Evolutionary conservation across 2,329 filamentous ascomycete genomes (phyloP), one percentile per base, ranked within the genome.

Genomic region (Fusarium sp.): DNA sequence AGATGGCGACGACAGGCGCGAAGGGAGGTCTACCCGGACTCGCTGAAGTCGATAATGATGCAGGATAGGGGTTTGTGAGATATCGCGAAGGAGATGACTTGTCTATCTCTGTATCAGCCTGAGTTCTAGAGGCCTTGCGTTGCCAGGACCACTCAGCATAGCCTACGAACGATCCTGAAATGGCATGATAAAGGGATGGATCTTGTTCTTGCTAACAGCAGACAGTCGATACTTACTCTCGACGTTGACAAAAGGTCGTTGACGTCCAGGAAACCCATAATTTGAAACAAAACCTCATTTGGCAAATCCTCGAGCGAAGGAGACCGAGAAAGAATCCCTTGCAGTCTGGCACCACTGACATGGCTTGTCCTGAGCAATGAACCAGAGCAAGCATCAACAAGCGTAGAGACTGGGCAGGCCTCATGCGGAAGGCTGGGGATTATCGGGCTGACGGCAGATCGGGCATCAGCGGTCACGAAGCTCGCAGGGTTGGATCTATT

Each of bases 51-150:
- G 89, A 66, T 85, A 81, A 52, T 80, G 80, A 74, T 91, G 90
- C 17, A 92, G 80, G 54, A 91, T 82, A n/a, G 90, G 90, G 40
- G 89, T 83, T 41, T 88, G 81, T 23, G 87, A 88, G 47, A 92
- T 83, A 41, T 78, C 76, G 66, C 90, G 88, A 50, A 93, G 82
- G 61, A 84, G 84, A 74, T 86, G 90, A 62, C 83, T 89, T 37
- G 85, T 86, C 88, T 90, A 47, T 27, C 40, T 57, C 45, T 47
- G 35, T 37, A 70, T 73, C 54, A 72, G 72, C 69, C 52, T 54
- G 27, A 41, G 37, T 63, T 54, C 20, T 13, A 49, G 49, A 57
- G 36, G 48, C 25, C 21, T 39, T 42, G 36, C 25, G 36, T 45
- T 51, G 33, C 11, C 31, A 36, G 33, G 18, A 36, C 21, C 36